Conservation (phyloP, 768 basidiomycete species). For the Naematelia aurantialba region DNA sequence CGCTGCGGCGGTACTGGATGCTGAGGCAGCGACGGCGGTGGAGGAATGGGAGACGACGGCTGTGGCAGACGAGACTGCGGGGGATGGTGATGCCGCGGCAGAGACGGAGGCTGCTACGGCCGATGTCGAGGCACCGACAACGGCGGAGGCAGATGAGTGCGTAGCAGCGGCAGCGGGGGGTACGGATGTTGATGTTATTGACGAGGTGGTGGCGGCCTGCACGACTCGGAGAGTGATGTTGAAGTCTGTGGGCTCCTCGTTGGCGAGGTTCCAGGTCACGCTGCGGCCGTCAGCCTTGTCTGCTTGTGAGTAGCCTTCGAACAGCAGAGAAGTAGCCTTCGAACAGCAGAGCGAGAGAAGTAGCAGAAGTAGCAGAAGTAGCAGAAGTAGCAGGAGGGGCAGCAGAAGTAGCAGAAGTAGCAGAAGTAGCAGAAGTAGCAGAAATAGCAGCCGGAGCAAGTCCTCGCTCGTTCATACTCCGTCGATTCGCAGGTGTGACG, state of each 20-base stretch:
- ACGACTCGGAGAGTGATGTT: slow-evolving; percentile 3
- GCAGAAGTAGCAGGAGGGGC: too few species aligned
- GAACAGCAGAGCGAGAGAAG: too few species aligned
- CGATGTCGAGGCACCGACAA: slow-evolving; percentile 5
- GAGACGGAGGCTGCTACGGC: slow-evolving; percentile 1
- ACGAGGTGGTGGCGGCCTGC: not conserved
- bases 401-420: too few species aligned
- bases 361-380: too few species aligned
- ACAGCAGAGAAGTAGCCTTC: too few species aligned
- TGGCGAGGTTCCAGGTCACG: slow-evolving; percentile 4
- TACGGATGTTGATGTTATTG: not conserved
- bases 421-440: too few species aligned
- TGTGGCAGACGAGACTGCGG: not conserved
- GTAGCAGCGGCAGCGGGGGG: not conserved
- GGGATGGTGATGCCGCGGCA: not conserved
- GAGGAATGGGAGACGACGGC: not conserved
- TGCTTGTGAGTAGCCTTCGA: too few species aligned
- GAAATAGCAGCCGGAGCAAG: too few species aligned
- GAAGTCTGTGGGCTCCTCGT: slow-evolving; percentile 1
- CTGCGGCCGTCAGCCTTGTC: too few species aligned
- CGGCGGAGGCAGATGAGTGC: slow-evolving; percentile 7
- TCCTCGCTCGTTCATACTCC: too few species aligned
- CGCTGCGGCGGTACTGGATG: not conserved
- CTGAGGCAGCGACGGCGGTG: not conserved
- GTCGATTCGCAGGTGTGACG: not conserved